A percentile compares a stretch with the other conserved stretches of the same genome.
These are phyloP conservation scores for Dicorynia guianensis DNA, from an alignment of 306 rosid genomes.

Conservation along the genomic window DNA sequence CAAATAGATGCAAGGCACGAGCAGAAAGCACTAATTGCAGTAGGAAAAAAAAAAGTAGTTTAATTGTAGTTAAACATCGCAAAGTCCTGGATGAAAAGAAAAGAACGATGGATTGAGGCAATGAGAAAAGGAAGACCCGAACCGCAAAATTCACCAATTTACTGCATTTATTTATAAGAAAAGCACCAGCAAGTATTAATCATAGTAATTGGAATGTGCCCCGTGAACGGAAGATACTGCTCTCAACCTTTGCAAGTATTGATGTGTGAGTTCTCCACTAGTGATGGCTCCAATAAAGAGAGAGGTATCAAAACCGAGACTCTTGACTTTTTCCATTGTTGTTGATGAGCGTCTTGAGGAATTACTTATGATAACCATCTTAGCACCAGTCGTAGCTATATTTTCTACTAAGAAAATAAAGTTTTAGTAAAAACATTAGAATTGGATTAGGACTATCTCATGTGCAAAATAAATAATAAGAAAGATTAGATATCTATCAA, in stretches of 20 bases:
- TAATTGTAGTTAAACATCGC: conserved; percentile 29
- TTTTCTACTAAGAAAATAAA: conserved; percentile 65
- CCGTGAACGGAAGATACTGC: background rate
- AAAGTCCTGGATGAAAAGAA: background rate
- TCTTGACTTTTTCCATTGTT: conserved; percentile 77
- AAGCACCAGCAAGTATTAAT: background rate
- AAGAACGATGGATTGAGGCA: conserved; percentile 23
- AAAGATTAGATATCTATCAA: no score
- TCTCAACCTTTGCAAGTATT: conserved; percentile 70
- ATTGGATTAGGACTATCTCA: background rate
- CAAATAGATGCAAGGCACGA: background rate
- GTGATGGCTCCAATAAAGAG: conserved; percentile 87
- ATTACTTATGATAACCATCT: conserved; percentile 93
- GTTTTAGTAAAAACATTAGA: background rate
- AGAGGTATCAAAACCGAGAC: conserved; percentile 90
- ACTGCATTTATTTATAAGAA: background rate
- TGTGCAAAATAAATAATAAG: background rate
- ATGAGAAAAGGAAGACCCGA: background rate
- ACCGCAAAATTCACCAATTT: background rate
- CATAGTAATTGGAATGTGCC: background rate
- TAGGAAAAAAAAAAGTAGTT: background rate
- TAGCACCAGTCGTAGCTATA: conserved; percentile 76
- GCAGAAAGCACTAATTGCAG: conserved; percentile 6
- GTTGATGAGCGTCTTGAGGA: conserved; percentile 90
- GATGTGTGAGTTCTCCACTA: conserved; percentile 93